These are phyloP conservation scores for Piper betle DNA, from an alignment of 164 flowering plant genomes.

Conservation along the genomic window DNA sequence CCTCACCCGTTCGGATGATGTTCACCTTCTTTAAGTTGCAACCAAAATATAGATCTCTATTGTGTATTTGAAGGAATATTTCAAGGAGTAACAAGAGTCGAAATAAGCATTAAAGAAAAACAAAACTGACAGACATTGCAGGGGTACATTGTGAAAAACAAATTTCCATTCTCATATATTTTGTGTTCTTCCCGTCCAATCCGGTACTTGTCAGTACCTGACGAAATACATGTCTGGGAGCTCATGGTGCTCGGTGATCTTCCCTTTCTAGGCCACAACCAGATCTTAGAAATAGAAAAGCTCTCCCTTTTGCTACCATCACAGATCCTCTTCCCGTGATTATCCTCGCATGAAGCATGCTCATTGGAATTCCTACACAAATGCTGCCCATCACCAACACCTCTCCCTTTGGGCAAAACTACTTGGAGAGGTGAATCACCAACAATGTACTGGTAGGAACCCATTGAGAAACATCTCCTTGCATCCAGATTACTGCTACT, in stretches of 20 bases:
- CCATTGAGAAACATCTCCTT: conserved; percentile 80
- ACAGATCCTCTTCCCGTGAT: conserved; percentile 43
- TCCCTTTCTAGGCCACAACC: conserved; percentile 80
- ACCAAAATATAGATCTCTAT: too few relatives aligned
- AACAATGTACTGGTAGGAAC: conserved; percentile 60
- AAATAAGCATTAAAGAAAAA: too few relatives aligned
- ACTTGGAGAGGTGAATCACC: conserved; percentile 46
- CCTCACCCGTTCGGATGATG: too few relatives aligned
- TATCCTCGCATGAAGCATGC: conserved; percentile 19
- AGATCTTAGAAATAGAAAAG: conserved; percentile 81
- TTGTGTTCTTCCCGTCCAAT: conserved; percentile 18
- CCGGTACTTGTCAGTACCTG: conserved; percentile 14
- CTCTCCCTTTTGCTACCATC: conserved; percentile 55
- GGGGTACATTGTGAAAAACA: too few relatives aligned
- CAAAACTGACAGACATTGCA: too few relatives aligned
- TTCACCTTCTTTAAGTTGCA: too few relatives aligned
- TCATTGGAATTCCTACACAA: conserved; percentile 15
- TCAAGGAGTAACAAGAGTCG: too few relatives aligned
- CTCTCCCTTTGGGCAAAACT: conserved; percentile 7
- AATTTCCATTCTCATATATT: conserved; percentile 6
- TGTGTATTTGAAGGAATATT: too few relatives aligned
- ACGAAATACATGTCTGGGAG: conserved; percentile 9
- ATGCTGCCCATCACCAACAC: conserved; percentile 2
- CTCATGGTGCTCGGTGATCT: conserved; percentile 23
- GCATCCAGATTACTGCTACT: conserved; percentile 48